Evolutionary conservation across 140 eudicot genomes (phyloP).

Genomic region (Ambrosia hybrid): DNA sequence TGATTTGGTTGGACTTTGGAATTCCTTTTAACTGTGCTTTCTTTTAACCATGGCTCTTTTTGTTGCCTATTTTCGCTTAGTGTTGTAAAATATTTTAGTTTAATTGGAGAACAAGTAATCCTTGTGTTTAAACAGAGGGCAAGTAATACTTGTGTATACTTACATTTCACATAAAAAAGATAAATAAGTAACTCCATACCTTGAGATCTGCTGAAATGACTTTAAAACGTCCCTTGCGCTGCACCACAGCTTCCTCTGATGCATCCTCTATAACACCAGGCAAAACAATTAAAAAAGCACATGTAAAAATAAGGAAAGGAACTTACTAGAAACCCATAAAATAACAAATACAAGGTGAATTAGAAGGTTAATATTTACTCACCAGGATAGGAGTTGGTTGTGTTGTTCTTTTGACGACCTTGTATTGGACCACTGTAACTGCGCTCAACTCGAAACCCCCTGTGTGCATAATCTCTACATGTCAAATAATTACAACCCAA

Average conservation of each 20-base stretch:
- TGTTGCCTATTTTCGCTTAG: background rate
- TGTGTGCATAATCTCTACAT: slow-evolving; percentile 59
- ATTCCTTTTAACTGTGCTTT: background rate
- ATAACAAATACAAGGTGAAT: slow-evolving; percentile 19
- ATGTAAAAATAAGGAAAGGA: background rate
- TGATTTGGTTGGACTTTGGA: background rate
- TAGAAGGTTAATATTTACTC: slow-evolving; percentile 17
- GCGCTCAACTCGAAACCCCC: slow-evolving; percentile 52
- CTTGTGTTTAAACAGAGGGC: too few species aligned
- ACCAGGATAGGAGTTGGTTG: slow-evolving; percentile 50
- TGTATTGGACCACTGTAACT: slow-evolving; percentile 84
- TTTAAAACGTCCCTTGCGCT: slow-evolving; percentile 91
- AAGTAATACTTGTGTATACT: too few species aligned
- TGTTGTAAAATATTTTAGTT: background rate
- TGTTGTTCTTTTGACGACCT: slow-evolving; percentile 62
- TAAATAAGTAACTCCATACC: slow-evolving; percentile 27
- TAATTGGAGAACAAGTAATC: background rate
- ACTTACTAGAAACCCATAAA: background rate
- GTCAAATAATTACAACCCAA: slow-evolving; percentile 6
- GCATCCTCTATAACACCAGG: slow-evolving; percentile 61
- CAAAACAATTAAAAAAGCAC: background rate
- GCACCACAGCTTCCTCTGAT: slow-evolving; percentile 70
- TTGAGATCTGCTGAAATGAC: slow-evolving; percentile 78
- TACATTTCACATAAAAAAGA: background rate
- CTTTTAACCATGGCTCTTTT: background rate